A percentile compares a stretch with the other conserved stretches of the same genome.
Conservation (phyloP, 805 yeast species). For the Cyberlindnera nakhonratchasimensis region DNA sequence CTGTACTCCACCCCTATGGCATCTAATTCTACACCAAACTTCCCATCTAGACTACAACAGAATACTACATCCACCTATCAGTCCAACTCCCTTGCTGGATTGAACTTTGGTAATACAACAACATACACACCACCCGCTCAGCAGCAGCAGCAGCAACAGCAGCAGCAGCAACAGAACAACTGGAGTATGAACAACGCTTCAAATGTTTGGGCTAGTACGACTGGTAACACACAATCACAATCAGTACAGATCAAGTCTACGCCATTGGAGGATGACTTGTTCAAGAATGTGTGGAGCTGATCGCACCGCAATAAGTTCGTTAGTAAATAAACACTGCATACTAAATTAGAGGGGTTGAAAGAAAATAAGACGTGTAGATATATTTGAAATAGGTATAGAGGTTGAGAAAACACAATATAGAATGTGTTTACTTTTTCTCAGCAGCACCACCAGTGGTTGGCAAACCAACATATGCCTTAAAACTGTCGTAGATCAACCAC, state of each 20-base stretch:
- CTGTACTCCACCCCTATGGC: conserved; percentile 63
- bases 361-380: too few relatives aligned
- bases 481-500: conserved; percentile 95
- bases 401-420: too few relatives aligned
- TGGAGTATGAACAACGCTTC: conserved; percentile 6
- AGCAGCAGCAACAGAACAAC: conserved; percentile 7
- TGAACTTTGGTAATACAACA: conserved; percentile 13
- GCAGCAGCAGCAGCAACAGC: conserved; percentile 7
- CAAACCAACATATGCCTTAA: conserved; percentile 89
- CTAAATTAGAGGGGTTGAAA: background rate
- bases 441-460: conserved; percentile 93
- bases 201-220: conserved; percentile 11
- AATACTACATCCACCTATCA: conserved; percentile 2
- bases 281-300: conserved; percentile 64
- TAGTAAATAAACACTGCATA: background rate
- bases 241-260: conserved; percentile 1
- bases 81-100: conserved; percentile 12
- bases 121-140: conserved; percentile 1
- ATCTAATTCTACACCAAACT: conserved; percentile 24
- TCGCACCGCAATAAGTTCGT: background rate
- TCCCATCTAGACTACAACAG: conserved; percentile 13
- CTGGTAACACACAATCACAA: conserved; percentile 2
- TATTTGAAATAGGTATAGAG: too few relatives aligned
- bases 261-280: conserved; percentile 56
- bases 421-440: too few relatives aligned